Percentiles rank a stretch among this genome's conserved stretches.
These are phyloP conservation scores for Epicoccum nigrum DNA, from an alignment of 2,329 filamentous ascomycete species.

Conservation along the genomic window DNA sequence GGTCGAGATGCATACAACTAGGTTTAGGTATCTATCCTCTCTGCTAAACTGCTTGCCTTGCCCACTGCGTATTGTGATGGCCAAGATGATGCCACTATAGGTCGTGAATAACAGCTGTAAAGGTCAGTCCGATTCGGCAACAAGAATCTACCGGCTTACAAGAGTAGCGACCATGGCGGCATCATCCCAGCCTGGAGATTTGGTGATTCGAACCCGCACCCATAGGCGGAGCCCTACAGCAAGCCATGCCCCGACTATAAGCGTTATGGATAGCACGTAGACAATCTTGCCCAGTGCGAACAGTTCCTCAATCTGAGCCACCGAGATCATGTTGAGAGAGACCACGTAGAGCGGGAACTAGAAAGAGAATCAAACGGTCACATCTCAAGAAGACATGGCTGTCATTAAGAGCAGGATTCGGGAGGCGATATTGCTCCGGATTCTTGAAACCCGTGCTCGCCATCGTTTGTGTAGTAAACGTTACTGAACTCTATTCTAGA, in stretches of 20 bases:
- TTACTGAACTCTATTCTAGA: conserved; percentile 22
- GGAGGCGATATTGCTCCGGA: conserved; percentile 15
- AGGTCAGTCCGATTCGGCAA: not conserved
- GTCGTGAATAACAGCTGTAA: conserved; percentile 14
- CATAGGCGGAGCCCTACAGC: conserved; percentile 42
- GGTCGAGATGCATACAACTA: conserved; percentile 25
- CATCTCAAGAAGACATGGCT: conserved; percentile 11
- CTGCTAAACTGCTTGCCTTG: conserved; percentile 19
- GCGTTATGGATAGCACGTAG: conserved; percentile 30
- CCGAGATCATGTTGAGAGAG: conserved; percentile 9
- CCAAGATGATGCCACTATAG: conserved; percentile 21
- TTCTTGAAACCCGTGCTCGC: conserved; percentile 10
- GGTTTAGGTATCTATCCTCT: conserved; percentile 21
- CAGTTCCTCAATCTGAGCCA: conserved; percentile 24
- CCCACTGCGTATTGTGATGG: conserved; percentile 25
- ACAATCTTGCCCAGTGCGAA: conserved; percentile 27
- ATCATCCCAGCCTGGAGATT: conserved; percentile 44
- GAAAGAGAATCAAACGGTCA: conserved; percentile 6
- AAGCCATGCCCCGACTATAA: conserved; percentile 36
- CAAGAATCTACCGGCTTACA: conserved; percentile 15
- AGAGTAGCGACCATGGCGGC: conserved; percentile 38
- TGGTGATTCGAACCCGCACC: conserved; percentile 42
- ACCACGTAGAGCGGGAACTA: conserved; percentile 17
- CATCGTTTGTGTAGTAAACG: conserved; percentile 18
- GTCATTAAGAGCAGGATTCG: conserved; percentile 21